Conservation (phyloP, 305 asterid species). For the Fraxinus sp. region DNA sequence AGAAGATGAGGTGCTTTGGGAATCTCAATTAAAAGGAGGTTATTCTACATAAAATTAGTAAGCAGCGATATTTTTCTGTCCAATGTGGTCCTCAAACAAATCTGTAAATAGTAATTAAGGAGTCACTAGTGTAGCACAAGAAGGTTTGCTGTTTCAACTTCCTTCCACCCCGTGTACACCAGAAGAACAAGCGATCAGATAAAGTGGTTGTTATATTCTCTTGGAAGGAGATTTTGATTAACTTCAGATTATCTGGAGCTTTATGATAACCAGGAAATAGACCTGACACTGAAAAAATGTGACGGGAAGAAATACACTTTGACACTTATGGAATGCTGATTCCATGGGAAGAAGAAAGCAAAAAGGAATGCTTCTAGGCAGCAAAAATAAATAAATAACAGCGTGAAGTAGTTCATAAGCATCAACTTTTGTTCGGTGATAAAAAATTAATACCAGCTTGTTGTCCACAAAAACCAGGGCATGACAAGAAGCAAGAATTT, state of each 20-base stretch:
- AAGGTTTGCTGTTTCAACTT: background rate
- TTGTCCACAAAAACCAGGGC: constrained; percentile 96
- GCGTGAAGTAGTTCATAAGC: background rate
- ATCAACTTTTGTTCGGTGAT: background rate
- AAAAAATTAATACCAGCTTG: constrained; percentile 64
- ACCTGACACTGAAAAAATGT: background rate
- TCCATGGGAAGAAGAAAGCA: background rate
- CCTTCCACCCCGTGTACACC: background rate
- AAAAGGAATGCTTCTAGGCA: background rate
- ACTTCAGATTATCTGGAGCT: constrained; percentile 6
- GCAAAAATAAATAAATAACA: background rate
- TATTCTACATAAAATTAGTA: background rate
- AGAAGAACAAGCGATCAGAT: background rate
- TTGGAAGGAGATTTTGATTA: background rate
- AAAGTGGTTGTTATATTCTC: background rate
- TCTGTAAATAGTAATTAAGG: background rate
- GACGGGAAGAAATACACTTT: background rate
- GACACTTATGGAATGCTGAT: background rate
- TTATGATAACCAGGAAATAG: background rate
- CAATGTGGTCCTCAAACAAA: background rate
- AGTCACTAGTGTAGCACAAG: background rate
- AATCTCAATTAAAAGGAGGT: background rate
- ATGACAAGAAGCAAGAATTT: constrained; percentile 96
- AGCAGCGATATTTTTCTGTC: background rate
- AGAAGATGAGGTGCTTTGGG: background rate